Conservation (phyloP, 2,329 filamentous ascomycete genomes). For the Trichophyton benhamiae region DNA sequence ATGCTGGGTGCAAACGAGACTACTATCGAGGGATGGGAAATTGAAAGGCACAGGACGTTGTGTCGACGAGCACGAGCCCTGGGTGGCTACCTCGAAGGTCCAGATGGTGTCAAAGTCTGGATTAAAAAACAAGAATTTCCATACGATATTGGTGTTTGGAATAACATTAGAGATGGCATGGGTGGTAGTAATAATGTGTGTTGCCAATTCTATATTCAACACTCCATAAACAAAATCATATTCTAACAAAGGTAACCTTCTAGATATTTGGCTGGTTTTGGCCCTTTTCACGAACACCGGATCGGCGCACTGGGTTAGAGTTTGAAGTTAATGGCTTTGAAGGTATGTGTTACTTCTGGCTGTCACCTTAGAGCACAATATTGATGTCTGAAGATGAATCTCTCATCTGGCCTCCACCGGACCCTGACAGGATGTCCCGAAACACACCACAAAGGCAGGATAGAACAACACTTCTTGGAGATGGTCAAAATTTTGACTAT, state of each 20-base stretch:
- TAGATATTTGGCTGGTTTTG: slow-evolving; percentile 47
- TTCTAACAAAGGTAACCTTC: slow-evolving; percentile 7
- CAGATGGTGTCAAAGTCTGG: slow-evolving; percentile 42
- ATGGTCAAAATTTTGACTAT: slow-evolving; percentile 18
- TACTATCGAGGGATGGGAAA: slow-evolving; percentile 54
- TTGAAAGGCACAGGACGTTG: slow-evolving; percentile 37
- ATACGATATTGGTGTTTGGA: slow-evolving; percentile 52
- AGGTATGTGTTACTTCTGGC: slow-evolving; percentile 25
- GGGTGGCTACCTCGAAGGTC: slow-evolving; percentile 47
- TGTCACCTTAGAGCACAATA: background rate
- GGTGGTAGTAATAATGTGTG: slow-evolving; percentile 38
- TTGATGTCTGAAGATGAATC: slow-evolving; percentile 18
- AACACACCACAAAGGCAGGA: slow-evolving; percentile 13
- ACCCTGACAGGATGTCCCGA: slow-evolving; percentile 38
- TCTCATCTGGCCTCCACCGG: slow-evolving; percentile 37
- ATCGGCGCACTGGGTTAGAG: slow-evolving; percentile 33
- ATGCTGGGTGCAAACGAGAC: slow-evolving; percentile 46
- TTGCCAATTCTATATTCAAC: slow-evolving; percentile 4
- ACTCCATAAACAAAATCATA: background rate
- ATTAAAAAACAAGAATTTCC: slow-evolving; percentile 52
- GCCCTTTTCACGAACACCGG: slow-evolving; percentile 44
- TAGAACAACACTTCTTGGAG: slow-evolving; percentile 7
- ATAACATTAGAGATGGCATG: slow-evolving; percentile 49
- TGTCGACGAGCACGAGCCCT: slow-evolving; percentile 36
- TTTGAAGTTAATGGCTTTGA: slow-evolving; percentile 53